Evolutionary conservation across 176 grass and related monocot genomes (phyloP).

Genomic region (Olyra latifolia): DNA sequence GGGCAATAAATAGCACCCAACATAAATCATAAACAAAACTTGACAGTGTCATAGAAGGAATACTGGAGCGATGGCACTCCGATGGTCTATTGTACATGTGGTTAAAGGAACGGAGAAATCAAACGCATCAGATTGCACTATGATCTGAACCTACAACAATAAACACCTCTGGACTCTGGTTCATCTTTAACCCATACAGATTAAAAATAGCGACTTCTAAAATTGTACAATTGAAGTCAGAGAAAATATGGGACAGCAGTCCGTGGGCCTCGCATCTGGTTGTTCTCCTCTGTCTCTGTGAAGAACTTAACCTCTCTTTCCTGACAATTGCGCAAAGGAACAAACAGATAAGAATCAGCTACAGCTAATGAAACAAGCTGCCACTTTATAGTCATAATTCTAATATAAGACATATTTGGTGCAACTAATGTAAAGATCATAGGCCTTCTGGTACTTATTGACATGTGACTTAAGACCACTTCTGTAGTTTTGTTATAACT

Average conservation of each 20-base stretch:
- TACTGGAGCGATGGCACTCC: conserved; percentile 45
- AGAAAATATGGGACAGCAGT: conserved; percentile 95
- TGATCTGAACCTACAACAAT: conserved; percentile 56
- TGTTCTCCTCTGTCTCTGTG: conserved; percentile 98
- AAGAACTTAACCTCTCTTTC: conserved; percentile 97
- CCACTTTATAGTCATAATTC: not conserved
- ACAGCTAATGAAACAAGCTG: not conserved
- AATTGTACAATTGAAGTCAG: conserved; percentile 65
- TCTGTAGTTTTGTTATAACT: not conserved
- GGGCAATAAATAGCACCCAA: conserved; percentile 20
- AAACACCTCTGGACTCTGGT: conserved; percentile 35
- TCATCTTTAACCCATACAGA: conserved; percentile 58
- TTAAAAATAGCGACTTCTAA: conserved; percentile 53
- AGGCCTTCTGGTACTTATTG: not conserved
- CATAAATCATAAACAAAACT: conserved; percentile 46
- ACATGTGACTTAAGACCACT: too few species aligned
- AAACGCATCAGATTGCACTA: conserved; percentile 57
- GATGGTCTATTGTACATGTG: conserved; percentile 76
- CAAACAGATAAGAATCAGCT: not conserved
- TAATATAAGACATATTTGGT: not conserved
- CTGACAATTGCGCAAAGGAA: conserved; percentile 34
- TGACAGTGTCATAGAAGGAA: conserved; percentile 49
- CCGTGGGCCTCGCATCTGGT: conserved; percentile 97
- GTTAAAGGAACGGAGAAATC: conserved; percentile 57
- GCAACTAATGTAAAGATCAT: not conserved